Percentiles rank a stretch among this genome's conserved stretches.
Conservation (phyloP, 257 asterid genomes). For the Solanum dulcamara region DNA sequence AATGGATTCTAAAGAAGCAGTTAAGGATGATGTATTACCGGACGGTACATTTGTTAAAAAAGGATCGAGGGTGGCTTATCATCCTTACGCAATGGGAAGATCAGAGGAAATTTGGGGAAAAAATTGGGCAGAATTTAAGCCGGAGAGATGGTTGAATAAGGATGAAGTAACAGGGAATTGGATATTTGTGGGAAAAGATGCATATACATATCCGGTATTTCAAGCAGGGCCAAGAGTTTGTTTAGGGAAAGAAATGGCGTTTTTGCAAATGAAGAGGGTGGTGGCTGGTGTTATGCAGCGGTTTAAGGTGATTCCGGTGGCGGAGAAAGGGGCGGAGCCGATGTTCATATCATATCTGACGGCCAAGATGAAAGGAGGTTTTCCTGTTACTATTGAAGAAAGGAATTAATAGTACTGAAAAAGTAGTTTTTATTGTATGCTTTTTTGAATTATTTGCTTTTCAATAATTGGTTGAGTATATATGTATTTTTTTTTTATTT, state of each 20-base stretch:
- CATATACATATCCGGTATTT: slow-evolving; percentile 11
- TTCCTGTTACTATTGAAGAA: slow-evolving; percentile 11
- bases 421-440: background rate
- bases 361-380: slow-evolving; percentile 23
- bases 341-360: background rate
- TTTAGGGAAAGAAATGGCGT: slow-evolving; percentile 17
- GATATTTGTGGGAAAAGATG: slow-evolving; percentile 1
- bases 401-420: too few species aligned
- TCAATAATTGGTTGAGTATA: background rate
- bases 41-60: slow-evolving; percentile 22
- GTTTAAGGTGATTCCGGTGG: slow-evolving; percentile 7
- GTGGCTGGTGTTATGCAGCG: slow-evolving; percentile 8
- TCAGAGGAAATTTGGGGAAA: background rate
- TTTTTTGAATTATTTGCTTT: background rate
- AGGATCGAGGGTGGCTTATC: slow-evolving; percentile 1
- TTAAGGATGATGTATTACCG: slow-evolving; percentile 26
- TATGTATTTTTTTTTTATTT: too few species aligned
- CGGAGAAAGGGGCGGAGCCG: slow-evolving; percentile 1
- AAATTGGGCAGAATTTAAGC: slow-evolving; percentile 9
- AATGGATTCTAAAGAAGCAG: slow-evolving; percentile 17
- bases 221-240: slow-evolving; percentile 18
- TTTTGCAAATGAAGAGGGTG: slow-evolving; percentile 18
- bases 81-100: slow-evolving; percentile 17
- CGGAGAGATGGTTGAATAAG: slow-evolving; percentile 14
- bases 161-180: background rate